Base-by-base conservation (phyloP, 2,329 filamentous ascomycete species). In the Phaeosphaeriaceae sp. region DNA sequence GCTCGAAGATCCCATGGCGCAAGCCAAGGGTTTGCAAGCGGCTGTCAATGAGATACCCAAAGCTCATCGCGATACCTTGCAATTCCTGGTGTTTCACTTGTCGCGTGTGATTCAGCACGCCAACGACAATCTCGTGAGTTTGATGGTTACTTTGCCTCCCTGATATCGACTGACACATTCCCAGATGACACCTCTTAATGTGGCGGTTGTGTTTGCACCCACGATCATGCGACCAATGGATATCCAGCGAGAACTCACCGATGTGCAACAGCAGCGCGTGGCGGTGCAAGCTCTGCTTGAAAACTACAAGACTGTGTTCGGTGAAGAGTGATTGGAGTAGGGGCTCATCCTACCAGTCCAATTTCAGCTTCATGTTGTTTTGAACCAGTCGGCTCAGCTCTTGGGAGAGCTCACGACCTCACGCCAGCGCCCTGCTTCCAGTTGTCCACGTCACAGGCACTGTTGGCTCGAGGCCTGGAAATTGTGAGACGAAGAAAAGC, bases 121-220 rank as follows among this genome's bases (percentile, higher is more conserved):
- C 75, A 86, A 86, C 42, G 91, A 96, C 76, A 98, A 98, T 74
- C 79, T 97, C 77, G 90, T 92, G 83, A 68, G 88, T 81, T 42
- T n/a, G 26, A 1, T 48, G 17, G 11, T 3, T 22, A 17, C n/a
- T n/a, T 54, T 9, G 9, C 40, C 15, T 11, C 1, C 11, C 10
- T 53, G 10, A 1, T 44, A 9, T 48, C 0, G 9, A 26, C 68
- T 76, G 58, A 77, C 44, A 42, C 23, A 1, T 26, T 9, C 8
- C 9, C 40, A 92, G 88, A 99, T 99, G 95, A 97, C 93, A 23
- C 92, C 94, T 56, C 92, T 96, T 80, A 99, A 99, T 75, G 82
- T 98, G 61, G 93, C 95, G 3, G 95, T 99, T 44, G 95, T 99
- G 40, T 99, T 99, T 76, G 95, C 95, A 9, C 95, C 95, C 8